These are phyloP conservation scores for Penicillium crustosum DNA, from an alignment of 2,329 filamentous ascomycete species.

Conservation along the genomic window DNA sequence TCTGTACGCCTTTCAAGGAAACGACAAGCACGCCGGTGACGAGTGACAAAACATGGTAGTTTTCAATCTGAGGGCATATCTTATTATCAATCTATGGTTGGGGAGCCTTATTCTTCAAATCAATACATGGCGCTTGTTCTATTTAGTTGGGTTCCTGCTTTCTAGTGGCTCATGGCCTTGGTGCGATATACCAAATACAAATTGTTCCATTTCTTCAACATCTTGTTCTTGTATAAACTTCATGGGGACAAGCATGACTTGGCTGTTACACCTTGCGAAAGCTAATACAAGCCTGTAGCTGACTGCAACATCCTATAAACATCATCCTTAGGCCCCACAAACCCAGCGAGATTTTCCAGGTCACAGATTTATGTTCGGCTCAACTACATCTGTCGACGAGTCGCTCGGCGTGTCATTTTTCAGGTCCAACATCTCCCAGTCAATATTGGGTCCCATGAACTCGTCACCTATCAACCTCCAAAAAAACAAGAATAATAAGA, in stretches of 20 bases:
- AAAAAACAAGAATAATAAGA: conserved; percentile 7
- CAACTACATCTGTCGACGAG: not conserved
- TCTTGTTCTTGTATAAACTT: not conserved
- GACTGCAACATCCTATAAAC: not conserved
- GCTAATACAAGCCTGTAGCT: not conserved
- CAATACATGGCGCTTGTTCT: not conserved
- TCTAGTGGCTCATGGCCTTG: not conserved
- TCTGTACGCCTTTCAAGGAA: conserved; percentile 30
- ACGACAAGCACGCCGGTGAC: conserved; percentile 11
- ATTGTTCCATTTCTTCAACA: not conserved
- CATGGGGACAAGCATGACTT: too few relatives aligned
- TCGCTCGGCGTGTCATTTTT: not conserved
- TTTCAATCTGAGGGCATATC: conserved; percentile 13
- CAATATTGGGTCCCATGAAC: conserved; percentile 14
- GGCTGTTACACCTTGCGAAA: not conserved
- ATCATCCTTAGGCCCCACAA: not conserved
- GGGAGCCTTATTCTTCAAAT: not conserved
- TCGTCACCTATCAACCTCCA: conserved; percentile 14
- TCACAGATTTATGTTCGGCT: not conserved
- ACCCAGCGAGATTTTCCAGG: not conserved
- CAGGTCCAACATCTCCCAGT: conserved; percentile 14
- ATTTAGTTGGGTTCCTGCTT: not conserved
- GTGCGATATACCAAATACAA: not conserved
- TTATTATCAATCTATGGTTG: not conserved
- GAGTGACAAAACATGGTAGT: conserved; percentile 15